These are phyloP conservation scores for Prunus armeniaca DNA, from an alignment of 306 rosid species.

Conservation along the genomic window DNA sequence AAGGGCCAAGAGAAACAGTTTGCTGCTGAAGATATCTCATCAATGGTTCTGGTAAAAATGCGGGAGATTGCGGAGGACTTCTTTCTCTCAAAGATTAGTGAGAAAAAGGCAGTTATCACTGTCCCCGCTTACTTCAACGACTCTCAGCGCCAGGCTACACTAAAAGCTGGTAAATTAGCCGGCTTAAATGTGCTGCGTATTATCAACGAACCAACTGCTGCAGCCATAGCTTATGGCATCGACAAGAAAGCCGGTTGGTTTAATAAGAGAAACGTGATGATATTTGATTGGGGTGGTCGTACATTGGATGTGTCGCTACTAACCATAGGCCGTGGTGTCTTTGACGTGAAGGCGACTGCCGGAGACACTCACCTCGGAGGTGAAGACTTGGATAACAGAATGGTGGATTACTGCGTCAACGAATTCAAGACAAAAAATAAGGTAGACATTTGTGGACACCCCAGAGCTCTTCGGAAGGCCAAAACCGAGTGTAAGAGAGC, in stretches of 20 bases:
- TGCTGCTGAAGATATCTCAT: background rate
- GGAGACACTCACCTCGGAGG: background rate
- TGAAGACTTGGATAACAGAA: background rate
- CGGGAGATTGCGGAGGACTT: background rate
- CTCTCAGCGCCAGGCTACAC: no score
- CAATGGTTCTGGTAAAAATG: background rate
- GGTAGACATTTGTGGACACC: background rate
- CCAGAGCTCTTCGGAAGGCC: background rate
- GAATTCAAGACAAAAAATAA: no score
- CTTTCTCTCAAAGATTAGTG: background rate
- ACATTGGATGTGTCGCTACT: slow-evolving; percentile 11
- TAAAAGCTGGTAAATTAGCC: no score
- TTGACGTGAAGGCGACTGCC: background rate
- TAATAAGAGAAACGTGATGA: slow-evolving; percentile 7
- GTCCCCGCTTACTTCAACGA: background rate
- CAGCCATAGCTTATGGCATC: slow-evolving; percentile 1
- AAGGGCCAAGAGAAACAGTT: background rate
- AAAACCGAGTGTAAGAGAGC: background rate
- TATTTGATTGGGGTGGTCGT: background rate
- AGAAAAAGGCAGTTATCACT: background rate
- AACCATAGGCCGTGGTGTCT: background rate
- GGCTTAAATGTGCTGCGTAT: no score
- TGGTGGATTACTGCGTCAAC: background rate
- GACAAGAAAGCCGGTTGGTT: background rate
- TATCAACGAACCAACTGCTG: no score